phyloP scores from a whole-genome alignment of 2,329 filamentous ascomycete genomes.

The Exophiala sp. region DNA sequence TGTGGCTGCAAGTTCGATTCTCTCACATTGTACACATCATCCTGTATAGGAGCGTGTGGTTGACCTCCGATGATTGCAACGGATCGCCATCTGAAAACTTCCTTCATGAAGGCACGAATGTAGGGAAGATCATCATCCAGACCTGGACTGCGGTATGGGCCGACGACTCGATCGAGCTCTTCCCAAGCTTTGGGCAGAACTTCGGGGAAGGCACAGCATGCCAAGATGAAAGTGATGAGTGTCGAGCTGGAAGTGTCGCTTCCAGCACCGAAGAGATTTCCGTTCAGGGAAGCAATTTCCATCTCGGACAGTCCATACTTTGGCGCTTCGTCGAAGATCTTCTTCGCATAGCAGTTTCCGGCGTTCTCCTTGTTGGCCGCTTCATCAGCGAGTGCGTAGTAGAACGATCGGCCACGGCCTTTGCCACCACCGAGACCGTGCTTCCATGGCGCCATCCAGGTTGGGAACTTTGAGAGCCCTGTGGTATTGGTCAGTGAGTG shows the following conservation, averaged over 20 bases:
- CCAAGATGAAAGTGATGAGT: conserved; percentile 32
- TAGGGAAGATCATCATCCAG: conserved; percentile 51
- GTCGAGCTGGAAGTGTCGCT: conserved; percentile 33
- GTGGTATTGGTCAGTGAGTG: background rate
- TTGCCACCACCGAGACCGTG: conserved; percentile 43
- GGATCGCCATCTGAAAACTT: conserved; percentile 45
- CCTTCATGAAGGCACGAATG: conserved; percentile 53
- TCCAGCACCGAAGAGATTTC: conserved; percentile 38
- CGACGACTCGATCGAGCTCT: conserved; percentile 51
- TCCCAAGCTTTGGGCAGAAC: conserved; percentile 45
- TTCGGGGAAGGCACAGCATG: conserved; percentile 38
- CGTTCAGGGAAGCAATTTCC: conserved; percentile 48
- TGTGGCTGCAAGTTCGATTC: conserved; percentile 25
- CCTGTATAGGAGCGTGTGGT: conserved; percentile 48
- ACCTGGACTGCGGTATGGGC: conserved; percentile 44
- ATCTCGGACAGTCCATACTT: conserved; percentile 46
- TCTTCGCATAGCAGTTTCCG: conserved; percentile 44
- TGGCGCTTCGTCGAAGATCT: conserved; percentile 47
- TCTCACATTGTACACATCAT: conserved; percentile 48
- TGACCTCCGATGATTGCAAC: conserved; percentile 38
- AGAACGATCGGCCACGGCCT: conserved; percentile 50
- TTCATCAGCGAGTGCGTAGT: conserved; percentile 52
- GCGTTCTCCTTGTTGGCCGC: conserved; percentile 41
- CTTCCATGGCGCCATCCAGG: conserved; percentile 51
- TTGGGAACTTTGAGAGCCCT: conserved; percentile 48